These are phyloP conservation scores for Scytalidium lignicola DNA, from an alignment of 2,329 filamentous ascomycete genomes.

Conservation along the genomic window DNA sequence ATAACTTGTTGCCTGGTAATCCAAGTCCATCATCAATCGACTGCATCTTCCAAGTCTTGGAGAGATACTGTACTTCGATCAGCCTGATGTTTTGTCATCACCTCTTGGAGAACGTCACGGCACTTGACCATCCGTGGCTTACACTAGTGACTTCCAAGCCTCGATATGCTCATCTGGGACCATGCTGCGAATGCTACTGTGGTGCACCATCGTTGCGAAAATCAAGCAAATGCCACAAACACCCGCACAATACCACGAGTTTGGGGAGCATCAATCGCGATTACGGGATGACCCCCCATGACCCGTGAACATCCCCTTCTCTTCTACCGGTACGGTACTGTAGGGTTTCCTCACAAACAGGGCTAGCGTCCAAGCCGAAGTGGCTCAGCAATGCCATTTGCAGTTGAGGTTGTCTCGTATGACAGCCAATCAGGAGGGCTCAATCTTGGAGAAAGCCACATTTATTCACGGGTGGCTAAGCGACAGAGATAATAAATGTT, in stretches of 20 bases:
- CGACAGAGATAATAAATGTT: background rate
- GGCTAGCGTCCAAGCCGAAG: background rate
- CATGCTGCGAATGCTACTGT: background rate
- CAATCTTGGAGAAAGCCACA: background rate
- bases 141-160: background rate
- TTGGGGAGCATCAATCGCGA: background rate
- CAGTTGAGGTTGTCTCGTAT: background rate
- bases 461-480: background rate
- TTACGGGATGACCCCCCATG: background rate
- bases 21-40: no score
- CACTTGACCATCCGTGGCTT: background rate
- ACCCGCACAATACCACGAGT: background rate
- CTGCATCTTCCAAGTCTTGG: no score
- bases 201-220: background rate
- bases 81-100: background rate
- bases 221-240: background rate
- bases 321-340: no score
- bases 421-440: background rate
- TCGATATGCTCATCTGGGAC: background rate
- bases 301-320: background rate
- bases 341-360: background rate
- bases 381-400: background rate
- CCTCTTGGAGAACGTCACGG: background rate
- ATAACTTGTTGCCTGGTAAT: no score
- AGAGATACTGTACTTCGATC: background rate